Evolutionary conservation across 345 rosid species (phyloP), one percentile per base, ranked within the genome.

Genomic region (Salix brachista): DNA sequence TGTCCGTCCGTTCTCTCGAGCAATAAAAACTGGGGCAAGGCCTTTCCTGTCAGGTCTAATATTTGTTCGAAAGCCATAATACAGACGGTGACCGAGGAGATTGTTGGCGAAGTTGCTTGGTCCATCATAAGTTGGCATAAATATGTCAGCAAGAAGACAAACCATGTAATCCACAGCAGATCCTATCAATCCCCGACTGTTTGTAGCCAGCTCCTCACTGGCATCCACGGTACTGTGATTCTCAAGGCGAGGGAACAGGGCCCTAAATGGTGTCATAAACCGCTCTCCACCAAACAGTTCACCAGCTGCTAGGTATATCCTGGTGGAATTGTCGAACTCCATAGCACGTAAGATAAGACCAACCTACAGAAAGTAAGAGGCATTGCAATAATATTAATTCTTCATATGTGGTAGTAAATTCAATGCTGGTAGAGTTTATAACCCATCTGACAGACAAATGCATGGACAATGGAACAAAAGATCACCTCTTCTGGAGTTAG

Each of bases 81-180:
- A 96, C 56, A 96, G 99, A 65, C 98, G 92, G 73, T 94, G 98
- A 78, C 99, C 99, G 70, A 94, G 80, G 78, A 96, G 99, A 80
- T 96, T 96, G 90, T 94, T 96, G 71, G 98, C 99, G 76, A 94
- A 96, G 85, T 96, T 96, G 91, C 99, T 96, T 17, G 99, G 99
- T 73, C 99, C 99, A 69, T 96, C 99, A 71, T 96, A 96, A 60
- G 99, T 96, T 78, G 98, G 98, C 97, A 96, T 87, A 74, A 96
- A 96, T 71, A 96, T 92, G 85, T 94, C 97, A 16, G 98, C 91
- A 34, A 94, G 97, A 36, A 96, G 92, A 85, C 99, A 94, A 67
- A 96, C 98, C 97, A 96, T 94, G 88, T 96, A 96, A 92, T 96
- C 99, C 73, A 96, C 99, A 72, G 98, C 99, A 69, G 99, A 96